Evolutionary conservation across 805 yeast species (phyloP).

Genomic region (Dipodascus albidus): DNA sequence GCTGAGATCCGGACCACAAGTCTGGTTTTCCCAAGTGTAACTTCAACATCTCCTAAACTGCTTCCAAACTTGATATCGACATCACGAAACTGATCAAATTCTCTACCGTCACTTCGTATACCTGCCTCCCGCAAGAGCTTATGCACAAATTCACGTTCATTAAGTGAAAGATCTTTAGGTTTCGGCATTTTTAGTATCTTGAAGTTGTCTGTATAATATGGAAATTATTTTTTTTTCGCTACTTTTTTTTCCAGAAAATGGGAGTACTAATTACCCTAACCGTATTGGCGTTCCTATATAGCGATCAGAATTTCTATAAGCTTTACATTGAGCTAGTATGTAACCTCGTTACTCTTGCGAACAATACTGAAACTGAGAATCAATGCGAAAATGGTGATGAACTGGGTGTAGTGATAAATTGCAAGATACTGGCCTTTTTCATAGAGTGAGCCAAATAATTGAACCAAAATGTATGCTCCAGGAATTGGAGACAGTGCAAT

Average conservation of each 20-base stretch:
- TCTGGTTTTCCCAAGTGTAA: constrained; percentile 64
- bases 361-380: too few species aligned
- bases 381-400: too few species aligned
- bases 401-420: neutral
- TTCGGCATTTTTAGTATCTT: constrained; percentile 55
- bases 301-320: neutral
- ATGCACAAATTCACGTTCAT: constrained; percentile 51
- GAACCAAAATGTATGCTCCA: constrained; percentile 47
- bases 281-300: neutral
- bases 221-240: neutral
- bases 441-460: constrained; percentile 50
- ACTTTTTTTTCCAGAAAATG: neutral
- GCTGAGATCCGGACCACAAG: constrained; percentile 66
- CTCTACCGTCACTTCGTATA: constrained; percentile 58
- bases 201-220: neutral
- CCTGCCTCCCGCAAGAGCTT: constrained; percentile 48
- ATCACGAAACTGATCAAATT: constrained; percentile 49
- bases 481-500: constrained; percentile 54
- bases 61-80: constrained; percentile 54
- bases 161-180: constrained; percentile 47
- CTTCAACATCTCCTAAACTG: constrained; percentile 65
- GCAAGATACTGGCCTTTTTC: constrained; percentile 26
- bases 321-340: too few species aligned
- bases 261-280: neutral
- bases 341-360: too few species aligned